Percentiles rank a stretch among this genome's conserved stretches.
Evolutionary conservation across 2,329 filamentous ascomycete genomes (phyloP).

Genomic region (Xylariaceae sp.): DNA sequence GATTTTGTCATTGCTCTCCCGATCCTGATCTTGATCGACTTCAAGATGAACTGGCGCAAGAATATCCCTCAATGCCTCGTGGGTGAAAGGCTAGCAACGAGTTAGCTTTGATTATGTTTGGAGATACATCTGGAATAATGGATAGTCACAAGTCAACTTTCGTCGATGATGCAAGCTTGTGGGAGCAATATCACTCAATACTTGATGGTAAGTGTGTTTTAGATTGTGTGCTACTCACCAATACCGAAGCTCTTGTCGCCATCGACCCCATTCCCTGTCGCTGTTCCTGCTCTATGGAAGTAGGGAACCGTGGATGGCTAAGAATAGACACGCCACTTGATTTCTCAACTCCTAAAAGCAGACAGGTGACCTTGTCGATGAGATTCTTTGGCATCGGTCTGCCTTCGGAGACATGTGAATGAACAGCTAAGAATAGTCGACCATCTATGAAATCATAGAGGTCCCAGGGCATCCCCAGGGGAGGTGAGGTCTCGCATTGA

Average conservation of each 20-base stretch:
- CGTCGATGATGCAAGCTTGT: too few species aligned
- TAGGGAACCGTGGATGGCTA: too few species aligned
- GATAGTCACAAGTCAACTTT: too few species aligned
- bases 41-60: constrained; percentile 38
- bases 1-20: constrained; percentile 28
- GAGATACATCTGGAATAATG: too few species aligned
- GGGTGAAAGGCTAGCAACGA: constrained; percentile 37
- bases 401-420: constrained; percentile 1
- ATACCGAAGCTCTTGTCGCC: too few species aligned
- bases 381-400: constrained; percentile 11
- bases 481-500: not conserved
- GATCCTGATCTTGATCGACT: constrained; percentile 20
- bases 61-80: constrained; percentile 41
- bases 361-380: constrained; percentile 9
- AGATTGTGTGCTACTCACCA: too few species aligned
- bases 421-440: constrained; percentile 20
- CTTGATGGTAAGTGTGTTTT: too few species aligned
- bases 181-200: too few species aligned
- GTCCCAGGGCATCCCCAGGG: constrained; percentile 18
- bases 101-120: too few species aligned
- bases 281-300: too few species aligned
- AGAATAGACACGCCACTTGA: not conserved
- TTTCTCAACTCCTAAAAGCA: constrained; percentile 1
- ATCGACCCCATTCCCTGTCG: too few species aligned
- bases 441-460: constrained; percentile 30